phyloP scores from a whole-genome alignment of 495 filamentous ascomycete species.

The Penicillium daleae region DNA sequence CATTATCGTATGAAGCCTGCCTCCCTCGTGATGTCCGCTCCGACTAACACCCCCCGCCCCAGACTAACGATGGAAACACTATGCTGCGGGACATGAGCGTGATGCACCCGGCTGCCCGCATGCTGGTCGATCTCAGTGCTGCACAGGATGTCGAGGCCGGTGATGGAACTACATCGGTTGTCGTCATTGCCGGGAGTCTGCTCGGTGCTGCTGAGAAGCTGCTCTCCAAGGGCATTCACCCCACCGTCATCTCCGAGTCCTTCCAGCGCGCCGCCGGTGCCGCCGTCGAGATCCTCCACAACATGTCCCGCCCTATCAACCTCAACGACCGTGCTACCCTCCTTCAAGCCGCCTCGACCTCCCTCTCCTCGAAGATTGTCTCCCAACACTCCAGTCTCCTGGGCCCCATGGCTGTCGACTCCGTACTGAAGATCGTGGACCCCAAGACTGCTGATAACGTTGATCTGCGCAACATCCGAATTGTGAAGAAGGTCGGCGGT shows the following conservation, averaged over 20 bases:
- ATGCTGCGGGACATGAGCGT: conserved; percentile 99
- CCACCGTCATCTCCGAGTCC: conserved; percentile 94
- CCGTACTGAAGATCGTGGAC: conserved; percentile 92
- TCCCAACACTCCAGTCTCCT: conserved; percentile 92
- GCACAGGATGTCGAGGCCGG: conserved; percentile 98
- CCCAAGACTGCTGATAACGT: conserved; percentile 94
- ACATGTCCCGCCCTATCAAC: conserved; percentile 93
- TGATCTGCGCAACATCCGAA: conserved; percentile 92
- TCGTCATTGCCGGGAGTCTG: conserved; percentile 93
- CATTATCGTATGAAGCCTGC: conserved; percentile 67
- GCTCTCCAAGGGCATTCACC: conserved; percentile 91
- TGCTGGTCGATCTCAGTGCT: conserved; percentile 95
- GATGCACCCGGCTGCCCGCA: conserved; percentile 97
- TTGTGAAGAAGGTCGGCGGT: conserved; percentile 96
- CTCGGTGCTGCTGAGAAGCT: conserved; percentile 91
- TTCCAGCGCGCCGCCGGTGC: conserved; percentile 93
- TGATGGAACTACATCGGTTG: conserved; percentile 97
- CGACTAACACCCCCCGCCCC: conserved; percentile 37
- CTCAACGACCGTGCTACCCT: conserved; percentile 86
- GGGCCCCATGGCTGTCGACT: conserved; percentile 95
- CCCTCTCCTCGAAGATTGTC: conserved; percentile 97
- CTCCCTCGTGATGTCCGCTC: conserved; percentile 15
- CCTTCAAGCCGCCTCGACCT: conserved; percentile 94
- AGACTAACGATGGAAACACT: conserved; percentile 97
- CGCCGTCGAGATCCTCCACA: conserved; percentile 85